phyloP scores from a whole-genome alignment of 345 rosid species.

The Lumnitzera littorea region DNA sequence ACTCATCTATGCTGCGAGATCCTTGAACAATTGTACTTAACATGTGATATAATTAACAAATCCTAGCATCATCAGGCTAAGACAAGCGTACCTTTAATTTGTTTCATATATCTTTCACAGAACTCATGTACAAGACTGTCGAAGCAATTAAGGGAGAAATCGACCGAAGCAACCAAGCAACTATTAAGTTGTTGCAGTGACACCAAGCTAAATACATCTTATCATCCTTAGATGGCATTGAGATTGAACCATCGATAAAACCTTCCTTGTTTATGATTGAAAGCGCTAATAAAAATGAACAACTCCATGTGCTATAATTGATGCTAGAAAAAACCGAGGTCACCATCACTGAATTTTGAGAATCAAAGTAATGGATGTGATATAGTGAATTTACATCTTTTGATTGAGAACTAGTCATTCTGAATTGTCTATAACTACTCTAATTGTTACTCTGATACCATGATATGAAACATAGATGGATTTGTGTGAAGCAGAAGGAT shows the following conservation, averaged over 20 bases:
- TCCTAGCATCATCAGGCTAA: background rate
- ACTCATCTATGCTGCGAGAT: no score
- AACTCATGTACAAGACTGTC: background rate
- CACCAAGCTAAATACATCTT: background rate
- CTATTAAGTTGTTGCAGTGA: background rate
- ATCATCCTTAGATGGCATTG: background rate
- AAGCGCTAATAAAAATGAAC: background rate
- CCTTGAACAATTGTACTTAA: background rate
- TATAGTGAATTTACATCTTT: no score
- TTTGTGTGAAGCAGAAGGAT: no score
- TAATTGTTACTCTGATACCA: no score
- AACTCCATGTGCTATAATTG: no score
- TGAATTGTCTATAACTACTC: no score
- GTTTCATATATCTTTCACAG: background rate
- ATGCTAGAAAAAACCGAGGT: no score
- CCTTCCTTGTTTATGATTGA: constrained; percentile 1
- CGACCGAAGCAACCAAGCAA: background rate
- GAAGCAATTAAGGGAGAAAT: background rate
- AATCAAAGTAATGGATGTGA: no score
- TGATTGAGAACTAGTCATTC: no score
- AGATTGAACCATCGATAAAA: background rate
- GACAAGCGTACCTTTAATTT: background rate
- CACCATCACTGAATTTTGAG: no score
- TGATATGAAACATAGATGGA: no score
- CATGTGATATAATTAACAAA: background rate